Base-by-base conservation (phyloP, 345 rosid species). In the Moricandia moricandioides region DNA sequence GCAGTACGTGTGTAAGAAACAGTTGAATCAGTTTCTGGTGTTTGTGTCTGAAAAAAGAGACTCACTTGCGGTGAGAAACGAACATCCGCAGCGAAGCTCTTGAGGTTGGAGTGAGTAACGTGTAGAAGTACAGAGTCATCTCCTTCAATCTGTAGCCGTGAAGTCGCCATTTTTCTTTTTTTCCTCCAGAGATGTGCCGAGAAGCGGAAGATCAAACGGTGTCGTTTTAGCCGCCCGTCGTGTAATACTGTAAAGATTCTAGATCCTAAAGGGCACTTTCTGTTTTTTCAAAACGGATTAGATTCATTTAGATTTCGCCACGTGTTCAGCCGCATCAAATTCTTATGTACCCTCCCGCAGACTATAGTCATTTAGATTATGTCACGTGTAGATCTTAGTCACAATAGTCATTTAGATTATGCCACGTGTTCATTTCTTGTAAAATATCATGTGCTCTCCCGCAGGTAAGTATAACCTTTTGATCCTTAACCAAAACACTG, bases 31-130 rank as follows among this genome's bases (percentile, higher is more conserved):
- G 29, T 54, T 34, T 0, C 10, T 59, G 43, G 21, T 30, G 13
- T 43, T 67, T n/a, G 2, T 12, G 49, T n/a, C 29, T 34, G 51
- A 45, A 45, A 40, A 35, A 39, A 29, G 62, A 60, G 24, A 71
- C 76, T 65, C 30, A 93, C 98, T 88, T 85, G 91, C 39, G 87
- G 96, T 7, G 89, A 87, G 85, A 91, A 85, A 72, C 88, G 93
- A 71, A 84, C 73, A 24, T 89, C 89, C 6, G 90, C 79, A 39
- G 89, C 81, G 73, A 93, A 88, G 78, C 83, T 84, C 75, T 89
- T 93, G 76, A 88, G 84, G 62, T 93, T 93, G 65, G 92, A 87
- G 73, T 93, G 97, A 79, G 92, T 88, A 52, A 93, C 74, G 7
- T 85, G 87, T 7, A 93, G 75, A 71, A 86, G 83, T 10, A 93